Conservation (phyloP, 768 basidiomycete genomes). For the Suillus bovinus region DNA sequence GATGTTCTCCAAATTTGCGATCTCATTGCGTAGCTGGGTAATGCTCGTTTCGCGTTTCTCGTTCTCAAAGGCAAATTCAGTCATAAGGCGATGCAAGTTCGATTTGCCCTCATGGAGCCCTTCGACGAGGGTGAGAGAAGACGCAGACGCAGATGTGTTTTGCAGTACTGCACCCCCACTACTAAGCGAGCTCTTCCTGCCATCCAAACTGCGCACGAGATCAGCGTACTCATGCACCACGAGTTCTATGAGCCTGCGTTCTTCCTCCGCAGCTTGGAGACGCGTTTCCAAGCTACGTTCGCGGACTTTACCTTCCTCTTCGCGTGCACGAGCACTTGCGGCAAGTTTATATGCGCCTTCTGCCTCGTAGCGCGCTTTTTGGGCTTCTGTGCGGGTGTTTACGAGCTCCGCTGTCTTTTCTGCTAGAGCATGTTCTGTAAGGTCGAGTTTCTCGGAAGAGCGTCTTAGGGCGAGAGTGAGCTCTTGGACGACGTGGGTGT, state of each 20-base stretch:
- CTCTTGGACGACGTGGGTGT: slow-evolving; percentile 36
- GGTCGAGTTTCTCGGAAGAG: slow-evolving; percentile 64
- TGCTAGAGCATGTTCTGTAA: slow-evolving; percentile 57
- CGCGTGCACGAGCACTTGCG: slow-evolving; percentile 50
- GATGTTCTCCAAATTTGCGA: slow-evolving; percentile 42
- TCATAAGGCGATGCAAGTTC: slow-evolving; percentile 47
- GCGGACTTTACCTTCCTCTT: slow-evolving; percentile 52
- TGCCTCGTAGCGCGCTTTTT: slow-evolving; percentile 40
- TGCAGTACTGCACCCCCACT: slow-evolving; percentile 9
- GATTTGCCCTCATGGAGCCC: slow-evolving; percentile 50
- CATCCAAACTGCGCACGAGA: slow-evolving; percentile 66
- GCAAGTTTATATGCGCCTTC: slow-evolving; percentile 59
- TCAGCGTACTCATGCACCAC: slow-evolving; percentile 75
- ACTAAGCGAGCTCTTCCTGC: slow-evolving; percentile 32
- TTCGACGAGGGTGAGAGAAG: slow-evolving; percentile 29
- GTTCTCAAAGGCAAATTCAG: slow-evolving; percentile 50
- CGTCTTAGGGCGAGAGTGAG: slow-evolving; percentile 69
- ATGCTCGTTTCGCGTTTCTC: slow-evolving; percentile 47
- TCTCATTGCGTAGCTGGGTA: slow-evolving; percentile 41
- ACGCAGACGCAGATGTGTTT: slow-evolving; percentile 20
- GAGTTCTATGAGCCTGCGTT: slow-evolving; percentile 58
- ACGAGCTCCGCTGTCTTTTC: slow-evolving; percentile 50
- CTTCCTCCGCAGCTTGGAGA: slow-evolving; percentile 53
- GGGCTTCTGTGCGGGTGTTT: slow-evolving; percentile 42
- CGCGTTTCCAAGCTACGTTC: slow-evolving; percentile 50